Evolutionary conservation across 106 monocot species (phyloP), one percentile per base, ranked within the genome.

Genomic region (Triglochin maritima): DNA sequence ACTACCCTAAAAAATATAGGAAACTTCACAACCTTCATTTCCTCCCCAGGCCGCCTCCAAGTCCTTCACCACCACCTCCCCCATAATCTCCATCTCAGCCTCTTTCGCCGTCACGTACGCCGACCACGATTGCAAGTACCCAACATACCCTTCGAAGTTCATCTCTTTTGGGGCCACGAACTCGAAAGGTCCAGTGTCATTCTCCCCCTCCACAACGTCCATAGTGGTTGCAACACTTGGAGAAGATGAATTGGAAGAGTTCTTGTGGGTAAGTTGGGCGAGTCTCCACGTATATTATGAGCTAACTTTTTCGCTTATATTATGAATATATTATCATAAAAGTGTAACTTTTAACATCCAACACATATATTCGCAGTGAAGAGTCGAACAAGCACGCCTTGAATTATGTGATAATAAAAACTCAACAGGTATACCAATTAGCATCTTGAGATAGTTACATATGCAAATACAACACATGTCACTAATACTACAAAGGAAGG

Each of bases 221-320:
- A 86, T 84, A 1, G 79, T 71, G 80, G 46, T 43, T 60, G 12
- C 74, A 74, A 9, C 79, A 81, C 72, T 84, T 86, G 9, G 89
- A 86, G 44, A 89, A 81, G 67, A 94, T 82, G 84, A 81, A 89
- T 1, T 48, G 46, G 78, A 89, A 89, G 63, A 86, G 77, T 45
- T 89, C 86, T 15, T 74, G 63, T 7, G 94, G 89, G 67, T 89
- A 94, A 4, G 59, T 73, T 9, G 94, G 94, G 57, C 94, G 81
- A 3, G 71, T 50, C 50, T 64, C 82, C 46, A 78, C 82, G n/a
- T n/a, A n/a, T n/a, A n/a, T 29, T 29, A 29, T 29, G 29, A 29
- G 29, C 0, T 29, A 29, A 29, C 1, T 29, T 29, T 29, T 29
- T 29, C 29, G 1, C 29, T 29, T 29, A 1, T 29, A 29, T 29